Evolutionary conservation across 495 filamentous ascomycete genomes (phyloP).

Genomic region (Hypoxylon fragiforme): DNA sequence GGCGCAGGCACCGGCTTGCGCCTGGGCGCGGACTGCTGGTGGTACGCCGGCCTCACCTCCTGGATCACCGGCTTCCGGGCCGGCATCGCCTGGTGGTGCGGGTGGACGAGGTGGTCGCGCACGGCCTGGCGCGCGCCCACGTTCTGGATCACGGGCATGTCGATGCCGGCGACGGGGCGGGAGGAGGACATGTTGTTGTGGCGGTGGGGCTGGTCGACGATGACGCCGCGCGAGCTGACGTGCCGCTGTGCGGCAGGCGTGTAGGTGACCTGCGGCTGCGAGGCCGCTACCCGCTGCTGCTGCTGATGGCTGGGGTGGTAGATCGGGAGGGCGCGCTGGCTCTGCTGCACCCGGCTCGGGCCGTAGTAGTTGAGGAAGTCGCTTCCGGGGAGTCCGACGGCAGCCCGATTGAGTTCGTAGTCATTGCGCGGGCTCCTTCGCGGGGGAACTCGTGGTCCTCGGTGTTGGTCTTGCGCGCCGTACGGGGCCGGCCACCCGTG

Average conservation of each 20-base stretch:
- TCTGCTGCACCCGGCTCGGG: no score
- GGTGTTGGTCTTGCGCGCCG: not conserved
- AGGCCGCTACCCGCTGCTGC: not conserved
- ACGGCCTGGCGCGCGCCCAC: not conserved
- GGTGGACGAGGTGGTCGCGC: not conserved
- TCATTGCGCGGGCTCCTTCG: slow-evolving; percentile 21
- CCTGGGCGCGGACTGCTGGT: not conserved
- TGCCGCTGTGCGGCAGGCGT: not conserved
- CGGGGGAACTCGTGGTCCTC: not conserved
- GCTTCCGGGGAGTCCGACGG: slow-evolving; percentile 16
- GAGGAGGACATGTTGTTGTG: not conserved
- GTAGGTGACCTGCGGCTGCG: not conserved
- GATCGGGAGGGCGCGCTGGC: no score
- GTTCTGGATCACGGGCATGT: not conserved
- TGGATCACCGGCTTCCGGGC: not conserved
- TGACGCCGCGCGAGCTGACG: not conserved
- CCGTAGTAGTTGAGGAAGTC: slow-evolving; percentile 15
- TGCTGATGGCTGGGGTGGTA: not conserved
- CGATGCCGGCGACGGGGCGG: not conserved
- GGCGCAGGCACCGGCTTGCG: not conserved
- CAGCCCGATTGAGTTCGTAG: not conserved
- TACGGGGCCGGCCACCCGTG: slow-evolving; percentile 19
- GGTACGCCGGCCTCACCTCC: not conserved
- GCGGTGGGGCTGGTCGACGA: not conserved
- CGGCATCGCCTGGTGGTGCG: not conserved